Evolutionary conservation across 306 rosid genomes (phyloP).

Genomic region (Purshia tridentata): DNA sequence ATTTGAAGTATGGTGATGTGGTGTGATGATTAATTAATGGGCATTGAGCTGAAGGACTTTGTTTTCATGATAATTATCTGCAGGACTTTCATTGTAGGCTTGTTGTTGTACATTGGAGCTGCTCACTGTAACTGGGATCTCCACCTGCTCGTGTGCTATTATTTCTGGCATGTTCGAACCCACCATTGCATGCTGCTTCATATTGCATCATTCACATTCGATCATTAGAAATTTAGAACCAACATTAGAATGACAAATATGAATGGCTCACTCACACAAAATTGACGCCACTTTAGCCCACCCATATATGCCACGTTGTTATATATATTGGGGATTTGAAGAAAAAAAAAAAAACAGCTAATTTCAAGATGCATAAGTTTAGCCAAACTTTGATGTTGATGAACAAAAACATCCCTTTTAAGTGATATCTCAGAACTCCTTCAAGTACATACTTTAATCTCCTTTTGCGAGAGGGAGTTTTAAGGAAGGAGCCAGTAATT

Average conservation of each 20-base stretch:
- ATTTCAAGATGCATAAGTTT: too few species aligned
- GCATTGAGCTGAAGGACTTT: constrained; percentile 40
- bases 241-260: background rate
- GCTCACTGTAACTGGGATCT: constrained; percentile 46
- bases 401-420: too few species aligned
- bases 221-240: background rate
- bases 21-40: background rate
- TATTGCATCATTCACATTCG: background rate
- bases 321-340: too few species aligned
- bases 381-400: too few species aligned
- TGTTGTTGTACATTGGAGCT: constrained; percentile 39
- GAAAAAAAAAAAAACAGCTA: too few species aligned
- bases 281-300: too few species aligned
- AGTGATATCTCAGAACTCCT: too few species aligned
- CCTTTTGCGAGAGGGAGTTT: too few species aligned
- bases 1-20: background rate
- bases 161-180: constrained; percentile 47
- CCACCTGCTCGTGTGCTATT: constrained; percentile 51
- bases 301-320: too few species aligned
- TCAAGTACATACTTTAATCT: too few species aligned
- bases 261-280: too few species aligned
- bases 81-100: constrained; percentile 31
- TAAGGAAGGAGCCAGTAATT: too few species aligned
- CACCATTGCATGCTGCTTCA: constrained; percentile 43
- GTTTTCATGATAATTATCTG: constrained; percentile 35